Percentiles rank a stretch among this genome's conserved stretches.
Evolutionary conservation across 352 stramenopile genomes (phyloP).

Genomic region (Phytopythium chamaehyphon): DNA sequence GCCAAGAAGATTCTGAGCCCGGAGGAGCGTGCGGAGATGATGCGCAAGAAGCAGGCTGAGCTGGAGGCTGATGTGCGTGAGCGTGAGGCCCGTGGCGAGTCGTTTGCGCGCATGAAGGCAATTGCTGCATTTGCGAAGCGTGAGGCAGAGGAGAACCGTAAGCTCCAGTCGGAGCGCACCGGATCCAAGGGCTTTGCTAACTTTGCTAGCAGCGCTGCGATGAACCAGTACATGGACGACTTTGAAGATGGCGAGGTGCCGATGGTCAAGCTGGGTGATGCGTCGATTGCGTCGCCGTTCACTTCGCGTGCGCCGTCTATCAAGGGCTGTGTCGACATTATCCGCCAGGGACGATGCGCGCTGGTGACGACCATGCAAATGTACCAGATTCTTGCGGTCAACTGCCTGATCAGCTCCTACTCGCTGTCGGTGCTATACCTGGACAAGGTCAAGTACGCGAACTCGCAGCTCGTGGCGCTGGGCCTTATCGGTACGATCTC

Average conservation of each 20-base stretch:
- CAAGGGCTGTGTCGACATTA: constrained; percentile 93
- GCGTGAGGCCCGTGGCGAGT: constrained; percentile 77
- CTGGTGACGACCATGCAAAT: constrained; percentile 99
- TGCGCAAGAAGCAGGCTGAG: constrained; percentile 75
- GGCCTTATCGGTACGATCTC: constrained; percentile 86
- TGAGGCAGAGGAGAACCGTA: constrained; percentile 68
- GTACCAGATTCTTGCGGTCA: constrained; percentile 98
- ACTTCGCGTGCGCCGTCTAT: constrained; percentile 94
- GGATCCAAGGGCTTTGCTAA: constrained; percentile 81
- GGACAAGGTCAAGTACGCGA: constrained; percentile 98
- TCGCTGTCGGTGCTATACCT: constrained; percentile 98
- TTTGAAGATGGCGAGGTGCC: constrained; percentile 90
- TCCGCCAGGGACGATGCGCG: constrained; percentile 97
- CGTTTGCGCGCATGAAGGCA: constrained; percentile 83
- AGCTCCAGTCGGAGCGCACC: constrained; percentile 60
- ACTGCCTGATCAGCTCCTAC: constrained; percentile 98
- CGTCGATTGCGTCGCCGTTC: constrained; percentile 99
- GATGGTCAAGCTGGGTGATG: constrained; percentile 99
- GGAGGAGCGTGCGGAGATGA: constrained; percentile 83
- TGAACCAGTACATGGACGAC: constrained; percentile 89
- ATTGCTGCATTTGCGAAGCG: constrained; percentile 84
- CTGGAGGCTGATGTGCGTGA: constrained; percentile 77
- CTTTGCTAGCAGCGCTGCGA: constrained; percentile 84
- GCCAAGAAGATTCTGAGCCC: constrained; percentile 54
- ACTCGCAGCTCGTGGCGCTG: constrained; percentile 93